Evolutionary conservation across 2,329 filamentous ascomycete species (phyloP).

Genomic region (Keithomyces neogunnii): DNA sequence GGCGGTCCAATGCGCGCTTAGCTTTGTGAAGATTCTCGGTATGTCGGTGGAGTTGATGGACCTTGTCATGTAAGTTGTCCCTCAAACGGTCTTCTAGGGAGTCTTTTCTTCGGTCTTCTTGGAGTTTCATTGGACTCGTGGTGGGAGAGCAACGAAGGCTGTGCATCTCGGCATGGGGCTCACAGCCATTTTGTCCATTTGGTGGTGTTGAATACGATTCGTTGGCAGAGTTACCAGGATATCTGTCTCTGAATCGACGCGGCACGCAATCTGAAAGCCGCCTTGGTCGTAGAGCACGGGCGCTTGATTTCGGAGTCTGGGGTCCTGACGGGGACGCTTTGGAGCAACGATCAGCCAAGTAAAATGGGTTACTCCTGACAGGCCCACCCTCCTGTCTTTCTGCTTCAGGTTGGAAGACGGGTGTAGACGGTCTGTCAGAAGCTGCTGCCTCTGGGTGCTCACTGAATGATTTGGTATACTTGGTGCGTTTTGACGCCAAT

Average conservation of each 20-base stretch:
- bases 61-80: slow-evolving; percentile 12
- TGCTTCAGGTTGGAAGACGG: neutral
- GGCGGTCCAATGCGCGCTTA: slow-evolving; percentile 26
- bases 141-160: slow-evolving; percentile 21
- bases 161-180: slow-evolving; percentile 14
- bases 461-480: neutral
- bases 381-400: slow-evolving; percentile 5
- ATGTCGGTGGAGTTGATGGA: slow-evolving; percentile 23
- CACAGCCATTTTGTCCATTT: slow-evolving; percentile 1
- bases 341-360: slow-evolving; percentile 19
- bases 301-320: slow-evolving; percentile 12
- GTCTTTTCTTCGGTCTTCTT: slow-evolving; percentile 2
- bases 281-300: slow-evolving; percentile 12
- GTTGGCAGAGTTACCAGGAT: slow-evolving; percentile 9
- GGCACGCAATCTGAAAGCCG: slow-evolving; percentile 23
- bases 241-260: slow-evolving; percentile 10
- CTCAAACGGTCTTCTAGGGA: slow-evolving; percentile 11
- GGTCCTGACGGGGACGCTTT: slow-evolving; percentile 14
- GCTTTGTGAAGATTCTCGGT: slow-evolving; percentile 24
- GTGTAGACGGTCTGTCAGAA: no score
- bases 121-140: neutral
- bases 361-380: slow-evolving; percentile 23
- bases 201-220: slow-evolving; percentile 17
- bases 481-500: neutral
- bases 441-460: neutral